Conservation (phyloP, 1,284 basidiomycete genomes). For the Neotropicomus parvogracilis region DNA sequence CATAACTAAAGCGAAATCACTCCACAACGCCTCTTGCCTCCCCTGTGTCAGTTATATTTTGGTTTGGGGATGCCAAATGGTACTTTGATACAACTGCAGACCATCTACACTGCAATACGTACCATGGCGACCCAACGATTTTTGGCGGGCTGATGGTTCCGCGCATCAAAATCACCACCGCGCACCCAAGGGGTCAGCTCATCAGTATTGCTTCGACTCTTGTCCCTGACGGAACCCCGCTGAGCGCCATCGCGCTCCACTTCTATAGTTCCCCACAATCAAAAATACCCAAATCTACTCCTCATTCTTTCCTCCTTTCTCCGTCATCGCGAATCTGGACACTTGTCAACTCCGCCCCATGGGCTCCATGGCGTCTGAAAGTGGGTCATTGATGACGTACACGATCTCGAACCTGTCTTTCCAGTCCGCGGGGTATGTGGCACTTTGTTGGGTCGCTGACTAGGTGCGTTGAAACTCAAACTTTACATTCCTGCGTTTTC, state of each 20-base stretch:
- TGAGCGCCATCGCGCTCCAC: too few relatives aligned
- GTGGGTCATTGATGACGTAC: background rate
- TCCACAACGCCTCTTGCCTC: slow-evolving; percentile 1
- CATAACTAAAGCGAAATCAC: background rate
- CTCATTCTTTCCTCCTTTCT: too few relatives aligned
- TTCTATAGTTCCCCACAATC: too few relatives aligned
- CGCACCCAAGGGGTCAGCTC: background rate
- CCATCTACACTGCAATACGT: background rate
- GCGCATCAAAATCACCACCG: background rate
- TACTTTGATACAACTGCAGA: background rate
- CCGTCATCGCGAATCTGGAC: too few relatives aligned
- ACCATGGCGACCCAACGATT: slow-evolving; percentile 4
- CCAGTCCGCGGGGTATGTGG: background rate
- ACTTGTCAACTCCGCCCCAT: too few relatives aligned
- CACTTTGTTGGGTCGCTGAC: background rate
- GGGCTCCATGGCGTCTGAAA: too few relatives aligned
- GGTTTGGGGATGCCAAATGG: too few relatives aligned
- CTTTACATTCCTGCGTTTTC: background rate
- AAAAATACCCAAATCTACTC: too few relatives aligned
- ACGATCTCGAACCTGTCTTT: background rate
- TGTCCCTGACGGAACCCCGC: background rate
- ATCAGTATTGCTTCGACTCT: background rate
- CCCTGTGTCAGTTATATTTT: background rate
- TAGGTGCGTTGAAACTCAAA: background rate
- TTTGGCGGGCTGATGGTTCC: background rate